A percentile compares a stretch with the other conserved stretches of the same genome.
Evolutionary conservation across 1,284 basidiomycete genomes (phyloP).

Genomic region (Trichosporon coremiiforme): DNA sequence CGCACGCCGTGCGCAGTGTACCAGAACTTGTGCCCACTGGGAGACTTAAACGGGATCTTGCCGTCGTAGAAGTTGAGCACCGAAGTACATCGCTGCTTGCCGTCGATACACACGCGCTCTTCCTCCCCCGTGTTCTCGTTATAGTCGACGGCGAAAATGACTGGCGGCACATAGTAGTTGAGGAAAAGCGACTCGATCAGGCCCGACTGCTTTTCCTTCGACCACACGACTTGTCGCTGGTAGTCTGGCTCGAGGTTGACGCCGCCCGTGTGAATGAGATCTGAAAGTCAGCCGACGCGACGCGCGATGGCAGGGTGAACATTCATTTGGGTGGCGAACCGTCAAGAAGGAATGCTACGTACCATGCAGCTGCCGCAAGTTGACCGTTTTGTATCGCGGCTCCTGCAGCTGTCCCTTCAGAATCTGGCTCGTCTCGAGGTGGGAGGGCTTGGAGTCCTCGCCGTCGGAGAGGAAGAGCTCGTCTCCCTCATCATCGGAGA

Average conservation of each 20-base stretch:
- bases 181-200: slow-evolving; percentile 47
- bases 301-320: not conserved
- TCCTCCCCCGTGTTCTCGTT: slow-evolving; percentile 29
- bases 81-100: slow-evolving; percentile 53
- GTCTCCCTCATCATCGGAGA: slow-evolving; percentile 41
- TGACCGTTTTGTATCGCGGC: slow-evolving; percentile 38
- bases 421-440: slow-evolving; percentile 12
- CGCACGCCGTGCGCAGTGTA: slow-evolving; percentile 30
- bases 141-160: slow-evolving; percentile 45
- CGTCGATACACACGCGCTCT: slow-evolving; percentile 50
- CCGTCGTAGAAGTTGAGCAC: slow-evolving; percentile 50
- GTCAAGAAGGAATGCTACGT: slow-evolving; percentile 21
- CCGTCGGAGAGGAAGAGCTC: slow-evolving; percentile 38
- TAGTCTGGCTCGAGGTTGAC: slow-evolving; percentile 49
- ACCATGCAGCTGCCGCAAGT: slow-evolving; percentile 40
- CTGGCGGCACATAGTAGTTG: slow-evolving; percentile 53
- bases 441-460: slow-evolving; percentile 34
- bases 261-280: slow-evolving; percentile 41
- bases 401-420: slow-evolving; percentile 36
- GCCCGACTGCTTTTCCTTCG: slow-evolving; percentile 36
- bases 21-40: slow-evolving; percentile 41
- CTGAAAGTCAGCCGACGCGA: slow-evolving; percentile 28
- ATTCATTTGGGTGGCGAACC: not conserved
- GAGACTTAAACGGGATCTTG: slow-evolving; percentile 42
- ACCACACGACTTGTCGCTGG: slow-evolving; percentile 55